phyloP scores from a whole-genome alignment of 352 stramenopile species.

The Bremia lactucae region DNA sequence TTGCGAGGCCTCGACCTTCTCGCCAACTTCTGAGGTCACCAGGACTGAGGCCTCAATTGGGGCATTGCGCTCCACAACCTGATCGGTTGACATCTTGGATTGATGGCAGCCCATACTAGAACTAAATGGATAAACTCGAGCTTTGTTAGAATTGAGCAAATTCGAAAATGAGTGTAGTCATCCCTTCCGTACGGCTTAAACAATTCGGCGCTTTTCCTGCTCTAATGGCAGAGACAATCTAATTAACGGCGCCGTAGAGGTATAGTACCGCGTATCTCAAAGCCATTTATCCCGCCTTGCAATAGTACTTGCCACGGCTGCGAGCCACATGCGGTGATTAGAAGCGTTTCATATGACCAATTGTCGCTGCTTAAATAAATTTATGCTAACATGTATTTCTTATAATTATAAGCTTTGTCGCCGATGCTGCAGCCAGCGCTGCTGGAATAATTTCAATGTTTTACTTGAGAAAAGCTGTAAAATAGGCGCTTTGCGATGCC shows the following conservation, averaged over 20 bases:
- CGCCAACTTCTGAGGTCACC: background rate
- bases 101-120: slow-evolving; percentile 53
- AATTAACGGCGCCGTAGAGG: slow-evolving; percentile 2
- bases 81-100: slow-evolving; percentile 41
- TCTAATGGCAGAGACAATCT: slow-evolving; percentile 10
- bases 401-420: slow-evolving; percentile 7
- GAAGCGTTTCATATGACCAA: no score
- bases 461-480: slow-evolving; percentile 41
- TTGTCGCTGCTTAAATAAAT: slow-evolving; percentile 1
- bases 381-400: background rate
- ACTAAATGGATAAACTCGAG: slow-evolving; percentile 4
- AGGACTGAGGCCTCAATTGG: slow-evolving; percentile 7
- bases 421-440: slow-evolving; percentile 7
- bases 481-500: slow-evolving; percentile 25
- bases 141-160: slow-evolving; percentile 14
- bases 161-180: slow-evolving; percentile 15
- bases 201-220: slow-evolving; percentile 8
- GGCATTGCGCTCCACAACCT: slow-evolving; percentile 28
- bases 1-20: slow-evolving; percentile 1
- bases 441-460: no score
- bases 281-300: slow-evolving; percentile 3
- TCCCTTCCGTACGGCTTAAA: slow-evolving; percentile 4
- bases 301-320: background rate
- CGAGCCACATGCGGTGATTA: no score
- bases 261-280: slow-evolving; percentile 11